Conservation (phyloP, 202 grass and related monocot genomes). For the Zoysia matrella region DNA sequence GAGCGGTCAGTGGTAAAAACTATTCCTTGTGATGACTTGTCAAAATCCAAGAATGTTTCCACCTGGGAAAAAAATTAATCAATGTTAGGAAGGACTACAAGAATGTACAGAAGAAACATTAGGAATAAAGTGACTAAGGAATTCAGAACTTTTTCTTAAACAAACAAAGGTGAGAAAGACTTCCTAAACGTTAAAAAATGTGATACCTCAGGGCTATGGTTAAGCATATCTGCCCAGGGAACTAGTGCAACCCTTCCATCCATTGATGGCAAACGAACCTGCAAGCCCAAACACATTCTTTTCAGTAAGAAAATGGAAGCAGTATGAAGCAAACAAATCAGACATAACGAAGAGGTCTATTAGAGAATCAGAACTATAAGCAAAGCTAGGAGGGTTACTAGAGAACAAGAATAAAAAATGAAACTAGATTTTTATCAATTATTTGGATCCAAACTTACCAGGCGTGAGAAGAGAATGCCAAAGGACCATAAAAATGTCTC, state of each 20-base stretch:
- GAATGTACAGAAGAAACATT: background rate
- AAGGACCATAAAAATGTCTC: conserved; percentile 95
- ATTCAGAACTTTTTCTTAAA: background rate
- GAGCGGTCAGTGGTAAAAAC: conserved; percentile 84
- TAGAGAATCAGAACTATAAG: conserved; percentile 33
- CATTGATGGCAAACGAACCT: conserved; percentile 99
- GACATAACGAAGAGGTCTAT: conserved; percentile 4
- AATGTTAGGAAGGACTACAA: conserved; percentile 22
- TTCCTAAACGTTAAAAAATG: conserved; percentile 23
- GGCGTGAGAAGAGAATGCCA: conserved; percentile 96
- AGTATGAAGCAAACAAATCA: conserved; percentile 19
- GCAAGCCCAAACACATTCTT: conserved; percentile 19
- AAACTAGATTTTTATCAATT: conserved; percentile 5
- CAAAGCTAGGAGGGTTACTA: conserved; percentile 9
- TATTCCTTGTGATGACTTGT: conserved; percentile 87
- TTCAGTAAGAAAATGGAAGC: conserved; percentile 34
- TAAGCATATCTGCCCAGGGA: conserved; percentile 99
- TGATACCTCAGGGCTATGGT: conserved; percentile 87
- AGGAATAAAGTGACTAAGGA: conserved; percentile 12
- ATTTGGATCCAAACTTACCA: conserved; percentile 61
- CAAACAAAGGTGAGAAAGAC: background rate
- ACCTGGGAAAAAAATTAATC: conserved; percentile 63
- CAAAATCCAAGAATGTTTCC: conserved; percentile 96
- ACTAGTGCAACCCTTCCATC: conserved; percentile 88
- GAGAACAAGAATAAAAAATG: background rate